phyloP scores from a whole-genome alignment of 768 basidiomycete genomes.

The Rickenella mellea region DNA sequence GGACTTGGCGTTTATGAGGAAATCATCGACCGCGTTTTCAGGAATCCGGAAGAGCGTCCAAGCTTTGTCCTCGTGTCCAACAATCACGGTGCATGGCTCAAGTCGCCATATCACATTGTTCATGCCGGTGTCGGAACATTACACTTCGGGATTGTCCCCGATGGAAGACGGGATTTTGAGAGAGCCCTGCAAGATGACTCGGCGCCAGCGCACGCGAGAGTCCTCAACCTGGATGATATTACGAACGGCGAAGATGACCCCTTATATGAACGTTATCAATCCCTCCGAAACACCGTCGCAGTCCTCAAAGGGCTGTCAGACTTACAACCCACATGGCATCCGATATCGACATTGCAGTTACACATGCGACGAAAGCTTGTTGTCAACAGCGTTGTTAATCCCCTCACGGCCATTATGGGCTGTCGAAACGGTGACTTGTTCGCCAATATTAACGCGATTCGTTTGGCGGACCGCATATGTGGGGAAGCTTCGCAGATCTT shows the following conservation, averaged over 20 bases:
- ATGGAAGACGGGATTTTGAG: conserved; percentile 58
- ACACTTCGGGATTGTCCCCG: conserved; percentile 73
- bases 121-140: conserved; percentile 66
- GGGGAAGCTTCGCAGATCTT: conserved; percentile 63
- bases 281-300: conserved; percentile 60
- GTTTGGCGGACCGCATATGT: conserved; percentile 47
- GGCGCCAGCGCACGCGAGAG: conserved; percentile 26
- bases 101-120: conserved; percentile 42
- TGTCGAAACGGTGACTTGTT: conserved; percentile 76
- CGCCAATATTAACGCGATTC: conserved; percentile 27
- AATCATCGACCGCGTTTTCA: conserved; percentile 58
- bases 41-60: conserved; percentile 62
- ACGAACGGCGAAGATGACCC: conserved; percentile 21
- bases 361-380: conserved; percentile 73
- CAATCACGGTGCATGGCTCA: conserved; percentile 68
- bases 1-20: conserved; percentile 80
- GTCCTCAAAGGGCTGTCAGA: conserved; percentile 45
- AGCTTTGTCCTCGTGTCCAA: conserved; percentile 81
- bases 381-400: conserved; percentile 75
- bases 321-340: conserved; percentile 55
- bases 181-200: conserved; percentile 29
- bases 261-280: conserved; percentile 36
- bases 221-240: conserved; percentile 47
- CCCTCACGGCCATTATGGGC: conserved; percentile 73
- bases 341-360: conserved; percentile 57